These are phyloP conservation scores for Skeletonema menzelii DNA, from an alignment of 108 stramenopile genomes.

Conservation along the genomic window DNA sequence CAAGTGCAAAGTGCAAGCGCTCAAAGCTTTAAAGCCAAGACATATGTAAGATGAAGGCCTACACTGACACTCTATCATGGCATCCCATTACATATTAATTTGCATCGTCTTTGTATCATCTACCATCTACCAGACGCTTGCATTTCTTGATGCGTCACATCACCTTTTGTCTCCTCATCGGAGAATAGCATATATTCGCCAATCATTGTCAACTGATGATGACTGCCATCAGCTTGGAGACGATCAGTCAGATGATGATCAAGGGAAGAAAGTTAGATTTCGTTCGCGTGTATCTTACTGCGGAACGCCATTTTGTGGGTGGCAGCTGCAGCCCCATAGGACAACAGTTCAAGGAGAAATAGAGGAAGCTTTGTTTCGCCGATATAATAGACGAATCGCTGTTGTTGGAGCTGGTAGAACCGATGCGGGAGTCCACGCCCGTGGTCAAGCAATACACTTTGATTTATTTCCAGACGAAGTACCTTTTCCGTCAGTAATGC, in stretches of 20 bases:
- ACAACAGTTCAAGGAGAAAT: conserved; percentile 65
- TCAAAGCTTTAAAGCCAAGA: too few species aligned
- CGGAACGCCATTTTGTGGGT: conserved; percentile 58
- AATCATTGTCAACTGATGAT: neutral
- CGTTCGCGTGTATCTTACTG: conserved; percentile 68
- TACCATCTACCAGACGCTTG: neutral
- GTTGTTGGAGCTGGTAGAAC: conserved; percentile 82
- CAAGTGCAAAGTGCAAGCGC: too few species aligned
- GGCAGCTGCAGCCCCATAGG: conserved; percentile 3
- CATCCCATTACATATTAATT: neutral
- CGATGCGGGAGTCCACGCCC: conserved; percentile 82
- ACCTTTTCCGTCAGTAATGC: conserved; percentile 13
- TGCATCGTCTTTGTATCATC: neutral
- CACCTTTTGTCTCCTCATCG: conserved; percentile 10
- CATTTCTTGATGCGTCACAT: neutral
- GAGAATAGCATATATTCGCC: conserved; percentile 31
- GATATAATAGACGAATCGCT: conserved; percentile 61
- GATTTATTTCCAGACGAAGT: conserved; percentile 53
- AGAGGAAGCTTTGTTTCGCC: conserved; percentile 55
- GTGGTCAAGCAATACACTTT: conserved; percentile 88
- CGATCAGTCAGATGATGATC: neutral
- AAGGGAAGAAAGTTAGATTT: conserved; percentile 31
- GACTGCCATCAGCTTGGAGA: conserved; percentile 3
- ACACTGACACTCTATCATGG: neutral
- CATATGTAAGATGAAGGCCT: too few species aligned